Evolutionary conservation across 1,139 yeast species (phyloP), one percentile per base, ranked within the genome.

Genomic region (Yamadazyma friedrichii): DNA sequence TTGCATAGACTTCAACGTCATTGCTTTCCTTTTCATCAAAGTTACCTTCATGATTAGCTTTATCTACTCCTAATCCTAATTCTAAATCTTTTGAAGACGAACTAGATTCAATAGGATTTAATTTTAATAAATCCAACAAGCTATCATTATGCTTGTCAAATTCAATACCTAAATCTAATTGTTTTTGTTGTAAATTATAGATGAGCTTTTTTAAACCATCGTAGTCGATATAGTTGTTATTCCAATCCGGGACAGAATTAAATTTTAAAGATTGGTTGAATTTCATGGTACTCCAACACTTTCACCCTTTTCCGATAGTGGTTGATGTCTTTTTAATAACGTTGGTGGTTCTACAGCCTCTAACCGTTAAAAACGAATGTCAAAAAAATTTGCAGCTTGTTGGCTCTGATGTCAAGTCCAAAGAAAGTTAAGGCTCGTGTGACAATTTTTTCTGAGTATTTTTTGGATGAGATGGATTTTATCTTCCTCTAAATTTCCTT

Each of bases 211-310:
- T 84, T 36, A 84, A 68, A 9, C 75, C 70, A 4, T 84, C 78
- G 58, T 84, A 84, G 56, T 81, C 82, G 46, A 84, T 69, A 55
- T 84, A 84, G 46, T 73, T 63, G 42, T 84, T 80, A 40, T 82
- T 74, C 91, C 93, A 84, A 55, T 84, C 93, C 4, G 93, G 91
- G 28, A 84, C 91, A 16, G 88, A 86, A 59, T 84, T 84, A 62
- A 84, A 82, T 61, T 83, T 86, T 42, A 84, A 68, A 30, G 88
- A 80, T 51, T 82, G 86, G 38, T 84, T 75, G 59, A 84, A 84
- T 70, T 84, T 84, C 93, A 84, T 84, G 9, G 13, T 15, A 5
- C 22, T 4, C 6, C n/a, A 27, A 29, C 17, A 6, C 15, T 12
- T 9, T 29, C 32, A 6, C n/a, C 13, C 9, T 22, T 20, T 20